These are phyloP conservation scores for Drosera spatulata DNA, from an alignment of 179 eudicot genomes.

Conservation along the genomic window DNA sequence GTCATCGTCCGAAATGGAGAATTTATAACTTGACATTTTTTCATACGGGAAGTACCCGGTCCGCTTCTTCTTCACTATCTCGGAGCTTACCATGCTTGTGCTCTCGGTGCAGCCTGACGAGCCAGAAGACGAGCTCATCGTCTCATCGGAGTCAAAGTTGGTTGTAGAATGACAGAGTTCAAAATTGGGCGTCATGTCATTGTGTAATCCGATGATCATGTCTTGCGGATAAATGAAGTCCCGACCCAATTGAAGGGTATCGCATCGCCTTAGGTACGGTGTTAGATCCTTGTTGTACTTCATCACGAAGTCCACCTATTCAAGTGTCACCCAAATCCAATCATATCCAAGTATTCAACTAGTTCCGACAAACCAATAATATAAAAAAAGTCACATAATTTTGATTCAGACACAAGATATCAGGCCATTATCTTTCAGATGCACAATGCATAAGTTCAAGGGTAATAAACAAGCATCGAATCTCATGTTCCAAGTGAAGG, in stretches of 20 bases:
- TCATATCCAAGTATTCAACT: too few species aligned
- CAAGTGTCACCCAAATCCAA: too few species aligned
- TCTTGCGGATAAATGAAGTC: slow-evolving; percentile 92
- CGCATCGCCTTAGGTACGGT: slow-evolving; percentile 73
- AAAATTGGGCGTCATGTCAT: slow-evolving; percentile 47
- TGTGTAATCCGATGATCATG: slow-evolving; percentile 35
- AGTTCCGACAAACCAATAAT: too few species aligned
- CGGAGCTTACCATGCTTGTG: slow-evolving; percentile 51
- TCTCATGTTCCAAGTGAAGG: too few species aligned
- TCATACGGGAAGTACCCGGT: slow-evolving; percentile 57
- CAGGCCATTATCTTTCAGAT: too few species aligned
- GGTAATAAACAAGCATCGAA: too few species aligned
- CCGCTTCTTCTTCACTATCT: slow-evolving; percentile 69
- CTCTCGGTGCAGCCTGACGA: slow-evolving; percentile 58
- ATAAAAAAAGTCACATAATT: too few species aligned
- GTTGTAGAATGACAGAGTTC: slow-evolving; percentile 65
- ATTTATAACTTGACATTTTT: slow-evolving; percentile 29
- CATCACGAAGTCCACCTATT: slow-evolving; percentile 75
- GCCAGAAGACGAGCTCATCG: slow-evolving; percentile 55
- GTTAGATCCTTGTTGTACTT: slow-evolving; percentile 70
- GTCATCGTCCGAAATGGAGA: slow-evolving; percentile 51
- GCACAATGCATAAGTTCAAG: too few species aligned
- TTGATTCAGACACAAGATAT: too few species aligned
- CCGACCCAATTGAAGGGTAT: slow-evolving; percentile 66
- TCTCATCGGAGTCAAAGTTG: slow-evolving; percentile 55